phyloP scores from a whole-genome alignment of 148 eudicot genomes.

The Gaultheria prostrata region DNA sequence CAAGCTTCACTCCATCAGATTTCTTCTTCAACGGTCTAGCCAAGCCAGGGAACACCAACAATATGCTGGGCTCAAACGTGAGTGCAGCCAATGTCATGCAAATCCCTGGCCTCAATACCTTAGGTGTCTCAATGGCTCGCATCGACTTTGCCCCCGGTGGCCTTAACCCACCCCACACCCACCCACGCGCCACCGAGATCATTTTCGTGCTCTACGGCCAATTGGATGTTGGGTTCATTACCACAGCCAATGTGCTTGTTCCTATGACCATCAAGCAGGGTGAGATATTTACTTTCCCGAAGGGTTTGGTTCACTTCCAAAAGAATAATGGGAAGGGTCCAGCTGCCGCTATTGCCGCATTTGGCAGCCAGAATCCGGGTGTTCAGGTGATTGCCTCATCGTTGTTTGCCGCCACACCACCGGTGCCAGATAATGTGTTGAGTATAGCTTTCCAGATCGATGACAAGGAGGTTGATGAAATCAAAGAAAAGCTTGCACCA shows the following conservation, averaged over 20 bases:
- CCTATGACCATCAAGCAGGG: slow-evolving; percentile 36
- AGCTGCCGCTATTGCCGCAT: slow-evolving; percentile 35
- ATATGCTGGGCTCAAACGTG: slow-evolving; percentile 25
- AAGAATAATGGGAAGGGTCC: slow-evolving; percentile 30
- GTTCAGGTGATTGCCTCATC: slow-evolving; percentile 11
- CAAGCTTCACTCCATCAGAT: slow-evolving; percentile 21
- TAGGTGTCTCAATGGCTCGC: slow-evolving; percentile 42
- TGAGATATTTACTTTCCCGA: slow-evolving; percentile 35
- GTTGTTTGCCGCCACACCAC: slow-evolving; percentile 16
- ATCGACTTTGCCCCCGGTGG: slow-evolving; percentile 48
- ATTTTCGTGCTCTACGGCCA: slow-evolving; percentile 39
- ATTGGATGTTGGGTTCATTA: slow-evolving; percentile 40
- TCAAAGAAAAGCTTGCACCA: slow-evolving; percentile 12
- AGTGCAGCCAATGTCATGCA: slow-evolving; percentile 33
- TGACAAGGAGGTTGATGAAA: slow-evolving; percentile 10
- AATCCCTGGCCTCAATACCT: slow-evolving; percentile 49
- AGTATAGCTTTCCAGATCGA: slow-evolving; percentile 18
- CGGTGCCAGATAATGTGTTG: slow-evolving; percentile 19
- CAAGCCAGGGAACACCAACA: slow-evolving; percentile 30
- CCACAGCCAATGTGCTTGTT: slow-evolving; percentile 36
- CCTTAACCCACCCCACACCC: slow-evolving; percentile 47
- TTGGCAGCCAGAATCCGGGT: slow-evolving; percentile 42
- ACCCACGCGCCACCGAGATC: slow-evolving; percentile 49
- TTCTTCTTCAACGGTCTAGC: slow-evolving; percentile 32
- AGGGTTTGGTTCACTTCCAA: slow-evolving; percentile 43